Base-by-base conservation (phyloP, 495 filamentous ascomycete species). In the Staphylotrichum tortipilum region DNA sequence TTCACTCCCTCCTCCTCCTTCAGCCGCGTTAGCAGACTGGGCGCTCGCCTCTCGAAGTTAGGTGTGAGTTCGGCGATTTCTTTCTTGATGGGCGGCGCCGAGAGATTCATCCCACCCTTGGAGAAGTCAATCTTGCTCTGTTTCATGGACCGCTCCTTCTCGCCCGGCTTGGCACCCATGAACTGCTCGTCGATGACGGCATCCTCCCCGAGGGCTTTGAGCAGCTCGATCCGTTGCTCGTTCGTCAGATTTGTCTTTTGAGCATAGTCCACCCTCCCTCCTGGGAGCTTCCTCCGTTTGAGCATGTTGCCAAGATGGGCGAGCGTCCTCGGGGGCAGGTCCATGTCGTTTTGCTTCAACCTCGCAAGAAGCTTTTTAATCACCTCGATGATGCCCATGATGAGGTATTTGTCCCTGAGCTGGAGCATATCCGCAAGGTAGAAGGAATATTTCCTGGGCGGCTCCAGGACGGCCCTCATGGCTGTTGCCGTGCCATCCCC, bases 401-500 rank as follows among this genome's bases (percentile, higher is more conserved):
- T 79, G n/a, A 96, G 77, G 55, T 86, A 95, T 29, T 79, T 76
- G 64, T 96, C 90, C 51, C 86, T 81, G 4, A 96, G 71, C 50
- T 89, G 77, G 11, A 96, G 71, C 86, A 89, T 91, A 61, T 84
- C 86, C 11, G 83, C 80, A 66, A 94, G 80, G 14, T 71, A 75
- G 56, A 73, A 72, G 62, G 88, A 82, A 11, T 83, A 78, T 38
- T 61, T 58, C 9, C 77, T 82, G 2, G 88, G 83, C 9, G 80
- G 71, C 29, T 77, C 65, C 22, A 88, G 66, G 14, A 89, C 68
- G 14, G 63, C 61, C 55, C 76, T 83, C 64, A 73, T 72, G 9
- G 65, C 66, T 52, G 68, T 52, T 24, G 57, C 59, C 11, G 73
- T 66, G 33, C 68, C 65, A n/a, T 71, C 69, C 2, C 65, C 66